Percentiles rank a stretch among this genome's conserved stretches.
phyloP scores from a whole-genome alignment of 2,329 filamentous ascomycete genomes.

The Helotiales sp. region DNA sequence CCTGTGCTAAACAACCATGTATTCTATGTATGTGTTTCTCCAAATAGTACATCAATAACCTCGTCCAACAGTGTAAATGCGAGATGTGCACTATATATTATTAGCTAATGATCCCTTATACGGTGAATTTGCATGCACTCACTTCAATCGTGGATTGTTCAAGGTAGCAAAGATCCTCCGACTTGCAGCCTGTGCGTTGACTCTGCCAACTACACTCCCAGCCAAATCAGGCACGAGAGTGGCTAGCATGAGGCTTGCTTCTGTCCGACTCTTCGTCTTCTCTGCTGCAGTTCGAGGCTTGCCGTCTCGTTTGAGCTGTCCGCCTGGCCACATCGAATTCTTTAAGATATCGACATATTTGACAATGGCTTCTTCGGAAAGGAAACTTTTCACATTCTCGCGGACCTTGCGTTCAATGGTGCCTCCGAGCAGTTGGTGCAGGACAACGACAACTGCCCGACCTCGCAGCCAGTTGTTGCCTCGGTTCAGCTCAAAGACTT shows the following conservation, averaged over 20 bases:
- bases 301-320: constrained; percentile 49
- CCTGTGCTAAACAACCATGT: constrained; percentile 28
- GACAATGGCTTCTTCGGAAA: constrained; percentile 77
- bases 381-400: constrained; percentile 72
- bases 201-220: constrained; percentile 86
- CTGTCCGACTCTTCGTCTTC: constrained; percentile 77
- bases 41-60: constrained; percentile 37
- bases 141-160: constrained; percentile 91
- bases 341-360: constrained; percentile 74
- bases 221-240: constrained; percentile 89
- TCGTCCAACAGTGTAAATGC: constrained; percentile 39
- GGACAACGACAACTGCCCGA: constrained; percentile 89
- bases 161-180: constrained; percentile 85
- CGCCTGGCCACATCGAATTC: constrained; percentile 80
- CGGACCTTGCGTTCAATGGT: constrained; percentile 95
- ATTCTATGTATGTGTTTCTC: constrained; percentile 27
- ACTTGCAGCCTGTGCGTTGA: constrained; percentile 88
- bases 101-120: constrained; percentile 12
- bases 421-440: constrained; percentile 92
- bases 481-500: constrained; percentile 90
- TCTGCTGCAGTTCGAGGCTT: constrained; percentile 66
- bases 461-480: constrained; percentile 98
- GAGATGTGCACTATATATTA: constrained; percentile 34
- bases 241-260: constrained; percentile 85
- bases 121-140: constrained; percentile 42